Base-by-base conservation (phyloP, 2,329 filamentous ascomycete species). In the Venturia pyrina region DNA sequence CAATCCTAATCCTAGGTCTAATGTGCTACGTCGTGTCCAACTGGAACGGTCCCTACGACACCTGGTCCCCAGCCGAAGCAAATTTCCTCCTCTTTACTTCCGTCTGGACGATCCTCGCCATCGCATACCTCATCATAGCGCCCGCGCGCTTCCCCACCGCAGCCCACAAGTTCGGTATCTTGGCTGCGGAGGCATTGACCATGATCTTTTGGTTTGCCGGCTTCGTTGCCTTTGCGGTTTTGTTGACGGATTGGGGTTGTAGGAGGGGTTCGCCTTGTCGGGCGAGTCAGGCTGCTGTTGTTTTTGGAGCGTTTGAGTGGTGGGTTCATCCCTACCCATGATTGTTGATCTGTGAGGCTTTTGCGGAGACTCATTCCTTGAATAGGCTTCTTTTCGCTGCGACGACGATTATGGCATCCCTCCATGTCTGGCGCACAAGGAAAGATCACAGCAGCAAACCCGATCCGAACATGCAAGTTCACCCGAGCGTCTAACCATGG, bases 201-300 rank as follows among this genome's bases (percentile, higher is more conserved):
- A 87, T 88, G 78, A 81, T 96, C 66, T 96, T 96, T 80, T 96
- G 92, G 92, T 95, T 97, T 73, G 87, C 89, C 0, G 91, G 91
- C 5, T 89, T 91, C 71, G 87, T 96, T 69, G 90, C 91, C 0
- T 77, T 93, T 13, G 91, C 89, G 0, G 87, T 86, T 21, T 80
- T 81, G 65, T 77, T 91, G 66, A 83, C 84, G 63, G 81, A 83
- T 19, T 78, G 84, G 0, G 76, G 82, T 66, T 87, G 85, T 72
- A 28, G 61, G 32, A 80, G 78, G 48, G 78, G 80, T 48, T 78
- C 75, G n/a, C 80, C 79, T 19, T 93, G 89, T 75, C 79, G 80
- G 50, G 79, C 83, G 10, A 77, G 83, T 8, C 85, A 89, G 76
- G 87, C 87, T 4, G 86, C 84, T 1, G 80, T 84, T 10, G 88